A percentile compares a stretch with the other conserved stretches of the same genome.
Conservation (phyloP, 192 early-diverging fungal genomes). For the Glomus cerebriforme region DNA sequence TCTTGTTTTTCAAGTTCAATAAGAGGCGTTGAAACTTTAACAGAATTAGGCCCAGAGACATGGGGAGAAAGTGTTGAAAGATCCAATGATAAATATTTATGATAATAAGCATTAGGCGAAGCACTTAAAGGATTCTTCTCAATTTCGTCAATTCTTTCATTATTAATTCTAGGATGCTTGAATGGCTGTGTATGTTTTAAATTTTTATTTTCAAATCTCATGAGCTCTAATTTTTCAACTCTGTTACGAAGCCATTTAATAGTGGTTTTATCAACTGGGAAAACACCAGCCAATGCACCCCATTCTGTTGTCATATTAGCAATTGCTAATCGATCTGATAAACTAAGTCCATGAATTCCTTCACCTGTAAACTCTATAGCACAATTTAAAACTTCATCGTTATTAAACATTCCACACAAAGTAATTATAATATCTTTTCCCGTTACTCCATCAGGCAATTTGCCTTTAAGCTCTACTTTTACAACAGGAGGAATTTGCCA, state of each 20-base stretch:
- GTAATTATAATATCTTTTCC: slow-evolving; percentile 98
- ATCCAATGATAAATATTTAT: slow-evolving; percentile 86
- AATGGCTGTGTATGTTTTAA: slow-evolving; percentile 43
- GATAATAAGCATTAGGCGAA: slow-evolving; percentile 70
- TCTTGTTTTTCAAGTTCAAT: slow-evolving; percentile 68
- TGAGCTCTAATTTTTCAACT: slow-evolving; percentile 51
- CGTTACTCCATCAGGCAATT: slow-evolving; percentile 79
- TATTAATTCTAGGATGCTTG: slow-evolving; percentile 61
- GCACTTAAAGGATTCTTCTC: slow-evolving; percentile 48
- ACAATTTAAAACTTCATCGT: slow-evolving; percentile 95
- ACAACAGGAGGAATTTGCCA: slow-evolving; percentile 98
- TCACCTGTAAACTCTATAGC: slow-evolving; percentile 95
- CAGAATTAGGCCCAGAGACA: slow-evolving; percentile 94
- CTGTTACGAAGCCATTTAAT: slow-evolving; percentile 73
- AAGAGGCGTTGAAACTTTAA: slow-evolving; percentile 89
- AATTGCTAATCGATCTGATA: slow-evolving; percentile 94
- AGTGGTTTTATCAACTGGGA: slow-evolving; percentile 86
- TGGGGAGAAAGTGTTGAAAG: slow-evolving; percentile 84
- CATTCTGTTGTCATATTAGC: slow-evolving; percentile 99
- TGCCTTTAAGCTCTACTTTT: slow-evolving; percentile 82
- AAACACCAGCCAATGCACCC: slow-evolving; percentile 97
- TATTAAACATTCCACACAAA: slow-evolving; percentile 88
- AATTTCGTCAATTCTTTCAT: slow-evolving; percentile 46
- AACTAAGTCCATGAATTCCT: slow-evolving; percentile 59
- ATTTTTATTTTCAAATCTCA: slow-evolving; percentile 56